phyloP scores from a whole-genome alignment of 1,284 basidiomycete genomes.

The Erythrobasidium hasegawianum region DNA sequence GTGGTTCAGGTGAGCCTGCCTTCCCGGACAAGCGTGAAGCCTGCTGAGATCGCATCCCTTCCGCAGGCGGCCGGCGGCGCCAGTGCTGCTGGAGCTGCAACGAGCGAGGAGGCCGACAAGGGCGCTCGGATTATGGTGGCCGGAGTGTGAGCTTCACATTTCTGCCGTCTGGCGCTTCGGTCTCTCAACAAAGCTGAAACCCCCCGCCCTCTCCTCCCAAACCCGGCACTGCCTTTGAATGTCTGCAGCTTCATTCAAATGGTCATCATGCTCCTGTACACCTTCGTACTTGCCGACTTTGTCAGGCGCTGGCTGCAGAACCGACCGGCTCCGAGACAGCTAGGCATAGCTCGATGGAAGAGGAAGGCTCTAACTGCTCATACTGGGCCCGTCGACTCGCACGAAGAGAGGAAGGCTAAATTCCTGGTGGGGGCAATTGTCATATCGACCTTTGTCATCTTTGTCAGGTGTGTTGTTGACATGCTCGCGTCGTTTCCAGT shows the following conservation, averaged over 20 bases:
- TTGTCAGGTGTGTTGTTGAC: conserved; percentile 48
- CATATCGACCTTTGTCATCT: conserved; percentile 51
- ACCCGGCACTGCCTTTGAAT: too few species aligned
- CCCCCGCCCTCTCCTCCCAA: too few species aligned
- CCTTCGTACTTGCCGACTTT: conserved; percentile 54
- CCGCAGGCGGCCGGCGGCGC: conserved; percentile 59
- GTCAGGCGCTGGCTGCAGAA: conserved; percentile 52
- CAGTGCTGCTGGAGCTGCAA: conserved; percentile 59
- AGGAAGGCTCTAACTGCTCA: too few species aligned
- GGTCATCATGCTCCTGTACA: conserved; percentile 54
- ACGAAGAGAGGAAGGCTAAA: conserved; percentile 14
- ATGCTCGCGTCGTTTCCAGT: too few species aligned
- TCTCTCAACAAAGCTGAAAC: too few species aligned
- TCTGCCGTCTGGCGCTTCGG: too few species aligned
- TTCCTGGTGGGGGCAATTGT: conserved; percentile 47
- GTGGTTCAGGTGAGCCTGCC: too few species aligned
- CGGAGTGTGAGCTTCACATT: conserved; percentile 1
- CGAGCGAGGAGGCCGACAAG: conserved; percentile 50
- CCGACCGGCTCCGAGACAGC: conserved; percentile 48
- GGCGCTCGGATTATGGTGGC: conserved; percentile 14
- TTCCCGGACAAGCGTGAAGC: too few species aligned
- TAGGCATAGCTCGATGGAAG: not conserved
- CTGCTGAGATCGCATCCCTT: too few species aligned
- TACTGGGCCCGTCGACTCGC: not conserved
- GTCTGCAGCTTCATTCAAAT: not conserved